Evolutionary conservation across 495 filamentous ascomycete genomes (phyloP).

Genomic region (Penicillium manginii): DNA sequence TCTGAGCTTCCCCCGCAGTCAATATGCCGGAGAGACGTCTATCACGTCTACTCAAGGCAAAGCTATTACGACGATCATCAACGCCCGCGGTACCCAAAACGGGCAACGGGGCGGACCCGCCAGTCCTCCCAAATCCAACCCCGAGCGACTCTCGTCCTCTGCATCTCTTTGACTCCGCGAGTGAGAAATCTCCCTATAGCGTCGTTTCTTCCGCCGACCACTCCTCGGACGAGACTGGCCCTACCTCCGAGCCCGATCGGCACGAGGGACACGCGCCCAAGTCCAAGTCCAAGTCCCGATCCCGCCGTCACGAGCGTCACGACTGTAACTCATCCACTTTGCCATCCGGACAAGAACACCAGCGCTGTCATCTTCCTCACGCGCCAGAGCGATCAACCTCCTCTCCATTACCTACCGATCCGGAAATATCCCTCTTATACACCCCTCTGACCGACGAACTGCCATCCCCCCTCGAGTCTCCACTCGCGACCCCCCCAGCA

Average conservation of each 20-base stretch:
- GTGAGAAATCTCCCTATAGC: constrained; percentile 31
- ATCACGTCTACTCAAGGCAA: constrained; percentile 42
- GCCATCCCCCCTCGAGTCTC: constrained; percentile 26
- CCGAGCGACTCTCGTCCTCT: constrained; percentile 21
- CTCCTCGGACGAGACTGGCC: constrained; percentile 17
- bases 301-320: constrained; percentile 5
- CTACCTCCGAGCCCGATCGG: constrained; percentile 8
- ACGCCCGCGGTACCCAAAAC: constrained; percentile 33
- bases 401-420: constrained; percentile 23
- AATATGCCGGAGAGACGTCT: constrained; percentile 41
- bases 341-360: constrained; percentile 18
- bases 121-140: constrained; percentile 32
- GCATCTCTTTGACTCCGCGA: constrained; percentile 27
- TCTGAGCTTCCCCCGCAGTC: constrained; percentile 14
- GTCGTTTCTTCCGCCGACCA: constrained; percentile 24
- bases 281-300: constrained; percentile 5
- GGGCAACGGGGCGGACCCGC: constrained; percentile 35
- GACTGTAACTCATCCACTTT: constrained; percentile 11
- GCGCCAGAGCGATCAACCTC: constrained; percentile 8
- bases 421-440: constrained; percentile 20
- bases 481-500: constrained; percentile 29
- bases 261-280: constrained; percentile 14
- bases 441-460: constrained; percentile 31
- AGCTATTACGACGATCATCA: constrained; percentile 46
- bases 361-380: constrained; percentile 12